Base-by-base conservation (phyloP, 805 yeast species). In the Lipomyces japonicus region DNA sequence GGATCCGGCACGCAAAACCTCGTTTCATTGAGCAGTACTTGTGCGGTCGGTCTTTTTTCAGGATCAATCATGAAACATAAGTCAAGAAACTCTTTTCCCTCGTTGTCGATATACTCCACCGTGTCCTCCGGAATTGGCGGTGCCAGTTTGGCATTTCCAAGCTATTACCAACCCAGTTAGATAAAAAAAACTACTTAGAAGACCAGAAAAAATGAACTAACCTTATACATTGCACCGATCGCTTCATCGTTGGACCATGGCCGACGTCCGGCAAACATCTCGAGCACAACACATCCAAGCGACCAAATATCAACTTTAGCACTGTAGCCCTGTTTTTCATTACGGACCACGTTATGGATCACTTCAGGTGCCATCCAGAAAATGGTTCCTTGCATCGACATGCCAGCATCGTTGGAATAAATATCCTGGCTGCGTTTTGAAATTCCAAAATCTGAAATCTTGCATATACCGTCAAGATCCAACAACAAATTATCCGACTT, bases 281-380 rank as follows among this genome's bases (percentile, higher is more conserved):
- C 98, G 45, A 93, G 67, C 23, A 93, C 95, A 39, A 93, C 96
- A 72, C 99, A 93, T 1, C 99, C 99, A 22, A 91, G 68, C 0
- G 97, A 90, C 99, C 99, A 93, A 35, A 93, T 90, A 68, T 93
- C 99, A 22, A 93, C 89, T 68, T 93, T 93, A 19, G 98, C 98
- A 71, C 95, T 87, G 66, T 93, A 93, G 0, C 98, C 98, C 65
- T 84, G 93, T 57, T 82, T 82, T 59, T 77, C 77, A 59, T 80
- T 79, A 55, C 80, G 83, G 2, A 79, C 81, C 19, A 81, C 81
- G 51, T 87, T 88, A 65, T 89, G 91, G 44, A 93, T 89, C 57
- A 95, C 96, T 65, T 93, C 99, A 0, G 99, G 99, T 0, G 99
- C 99, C 98, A 93, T 93, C 98, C 98, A 93, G 67, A 90, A 93